Conservation (phyloP, 2,329 filamentous ascomycete species). For the Penicillium oxalicum region DNA sequence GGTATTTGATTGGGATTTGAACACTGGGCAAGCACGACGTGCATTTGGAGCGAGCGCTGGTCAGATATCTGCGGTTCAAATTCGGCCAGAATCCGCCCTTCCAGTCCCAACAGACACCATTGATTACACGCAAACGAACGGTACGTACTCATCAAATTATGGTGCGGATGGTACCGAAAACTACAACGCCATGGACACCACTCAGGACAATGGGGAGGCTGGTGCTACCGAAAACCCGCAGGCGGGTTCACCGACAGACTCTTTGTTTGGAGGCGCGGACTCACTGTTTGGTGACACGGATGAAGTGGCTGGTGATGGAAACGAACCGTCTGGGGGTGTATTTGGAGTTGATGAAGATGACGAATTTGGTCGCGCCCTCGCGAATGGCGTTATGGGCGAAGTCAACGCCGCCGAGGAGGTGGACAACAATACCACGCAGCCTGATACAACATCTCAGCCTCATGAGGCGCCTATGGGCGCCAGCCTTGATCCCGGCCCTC, state of each 20-base stretch:
- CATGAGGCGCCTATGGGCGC: conserved; percentile 5
- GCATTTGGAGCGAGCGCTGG: conserved; percentile 70
- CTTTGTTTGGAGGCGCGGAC: conserved; percentile 76
- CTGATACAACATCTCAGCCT: conserved; percentile 16
- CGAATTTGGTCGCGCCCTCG: conserved; percentile 71
- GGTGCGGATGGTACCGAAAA: conserved; percentile 54
- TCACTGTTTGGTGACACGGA: conserved; percentile 84
- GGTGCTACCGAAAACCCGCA: conserved; percentile 51
- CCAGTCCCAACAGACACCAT: conserved; percentile 68
- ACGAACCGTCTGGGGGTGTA: conserved; percentile 48
- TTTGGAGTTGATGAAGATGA: conserved; percentile 81
- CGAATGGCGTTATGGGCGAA: conserved; percentile 52
- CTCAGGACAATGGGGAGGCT: conserved; percentile 30
- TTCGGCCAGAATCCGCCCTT: conserved; percentile 68
- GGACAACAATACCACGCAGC: conserved; percentile 18
- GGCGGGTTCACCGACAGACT: conserved; percentile 63
- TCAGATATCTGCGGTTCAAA: conserved; percentile 84
- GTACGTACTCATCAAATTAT: conserved; percentile 74
- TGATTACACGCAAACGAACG: conserved; percentile 48
- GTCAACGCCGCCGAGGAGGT: conserved; percentile 36
- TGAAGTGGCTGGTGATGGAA: conserved; percentile 44
- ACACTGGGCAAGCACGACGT: conserved; percentile 71
- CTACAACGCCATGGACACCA: conserved; percentile 39
- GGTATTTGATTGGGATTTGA: conserved; percentile 89
- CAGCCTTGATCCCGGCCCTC: conserved; percentile 4